Base-by-base conservation (phyloP, 352 stramenopile genomes). In the Pilasporangium apinafurcum region DNA sequence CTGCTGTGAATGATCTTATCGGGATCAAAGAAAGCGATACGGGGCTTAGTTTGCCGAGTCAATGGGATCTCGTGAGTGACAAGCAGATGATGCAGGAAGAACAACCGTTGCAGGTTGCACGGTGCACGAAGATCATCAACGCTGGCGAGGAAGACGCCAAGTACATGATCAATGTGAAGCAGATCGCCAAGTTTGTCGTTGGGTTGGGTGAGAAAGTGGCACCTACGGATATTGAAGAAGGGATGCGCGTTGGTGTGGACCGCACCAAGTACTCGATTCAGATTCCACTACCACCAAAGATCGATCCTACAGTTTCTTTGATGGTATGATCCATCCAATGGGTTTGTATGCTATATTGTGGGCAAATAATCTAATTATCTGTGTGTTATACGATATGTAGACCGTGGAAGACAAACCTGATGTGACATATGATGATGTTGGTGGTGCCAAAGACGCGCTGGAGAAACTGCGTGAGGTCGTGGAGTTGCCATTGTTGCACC, bases 81-180 rank as follows among this genome's bases (percentile, higher is more conserved):
- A 99, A 99, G 68, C 93, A 98, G 73, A 99, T 99, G 96, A 98
- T 99, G 95, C 92, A 98, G 45, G 96, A 99, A 62, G 97, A 99
- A 62, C 95, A 98, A 64, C 90, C 92, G 27, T 68, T 98, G 27
- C 90, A 97, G 54, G 96, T 99, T 20, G 97, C 97, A 18, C 80
- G 96, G 32, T 99, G 96, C 68, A 96, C 87, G 27, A 95, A 97
- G 55, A 96, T 95, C 58, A 97, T 98, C 50, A 95, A 97, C 53
- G 82, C 86, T 16, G 88, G 79, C 30, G 86, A 93, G 44, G 89
- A 98, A 37, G 87, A 97, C 51, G 94, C 95, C 62, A 99, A 99
- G 72, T 99, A 99, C 78, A 96, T 99, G 39, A 99, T 99, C 59
- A 99, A 99, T 67, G 93, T 99, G 53, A 98, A 98, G 65, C 96